Conservation (phyloP, 306 rosid genomes). For the Prinsepia uniflora region DNA sequence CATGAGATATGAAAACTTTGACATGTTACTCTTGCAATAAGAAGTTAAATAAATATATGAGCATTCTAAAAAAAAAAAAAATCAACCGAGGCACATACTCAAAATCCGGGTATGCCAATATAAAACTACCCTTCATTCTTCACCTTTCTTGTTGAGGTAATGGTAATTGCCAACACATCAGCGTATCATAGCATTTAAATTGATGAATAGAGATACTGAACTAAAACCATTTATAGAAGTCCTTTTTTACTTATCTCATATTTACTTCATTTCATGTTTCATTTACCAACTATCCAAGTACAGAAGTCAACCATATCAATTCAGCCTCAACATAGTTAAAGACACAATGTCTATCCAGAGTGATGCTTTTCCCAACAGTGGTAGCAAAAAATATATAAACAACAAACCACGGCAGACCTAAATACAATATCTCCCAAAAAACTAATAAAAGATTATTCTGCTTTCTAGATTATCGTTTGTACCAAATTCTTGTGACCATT, state of each 20-base stretch:
- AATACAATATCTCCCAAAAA: background rate
- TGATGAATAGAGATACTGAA: conserved; percentile 6
- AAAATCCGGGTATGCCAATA: background rate
- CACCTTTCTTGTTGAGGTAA: too few species aligned
- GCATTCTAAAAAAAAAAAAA: background rate
- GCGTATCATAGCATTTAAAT: background rate
- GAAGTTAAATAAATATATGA: background rate
- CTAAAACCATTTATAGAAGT: background rate
- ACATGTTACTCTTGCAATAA: background rate
- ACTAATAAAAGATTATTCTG: background rate
- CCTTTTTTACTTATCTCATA: background rate
- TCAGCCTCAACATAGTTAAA: conserved; percentile 4
- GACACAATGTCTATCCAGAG: background rate
- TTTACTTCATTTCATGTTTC: background rate
- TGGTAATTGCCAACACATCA: background rate
- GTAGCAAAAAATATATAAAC: conserved; percentile 2
- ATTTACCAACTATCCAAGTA: background rate
- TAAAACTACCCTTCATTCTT: background rate
- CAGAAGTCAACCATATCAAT: background rate
- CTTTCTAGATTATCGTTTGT: conserved; percentile 3
- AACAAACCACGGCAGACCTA: background rate
- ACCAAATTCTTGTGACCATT: background rate
- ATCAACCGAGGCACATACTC: background rate
- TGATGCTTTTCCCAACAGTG: background rate
- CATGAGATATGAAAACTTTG: background rate